Base-by-base conservation (phyloP, 495 filamentous ascomycete species). In the Daldinia grandis region DNA sequence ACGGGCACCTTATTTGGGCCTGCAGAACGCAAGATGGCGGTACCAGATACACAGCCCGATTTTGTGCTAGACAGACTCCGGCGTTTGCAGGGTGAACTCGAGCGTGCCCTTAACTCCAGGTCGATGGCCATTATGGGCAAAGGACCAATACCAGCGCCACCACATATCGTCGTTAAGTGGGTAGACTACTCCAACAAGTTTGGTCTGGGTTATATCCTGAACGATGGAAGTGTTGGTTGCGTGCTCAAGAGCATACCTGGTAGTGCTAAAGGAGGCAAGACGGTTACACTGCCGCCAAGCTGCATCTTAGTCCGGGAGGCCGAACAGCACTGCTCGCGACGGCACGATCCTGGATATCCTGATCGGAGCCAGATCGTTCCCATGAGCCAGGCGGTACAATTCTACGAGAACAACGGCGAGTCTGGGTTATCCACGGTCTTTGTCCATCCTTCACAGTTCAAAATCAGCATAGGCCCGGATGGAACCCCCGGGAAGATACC, bases 181-280 rank as follows among this genome's bases (percentile, higher is more conserved):
- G 93, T 97, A n/a, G 93, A 97, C 72, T 97, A 95, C 71, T 93
- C 93, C 27, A 95, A 95, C 78, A 92, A 93, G 70, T 94, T 93
- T 73, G 93, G 93, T 1, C 85, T 95, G 40, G 93, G 93, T 4
- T 97, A 96, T 68, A 92, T 94, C 40, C 79, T 97, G 33, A 92
- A 91, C 54, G 92, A 95, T 74, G 92, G 93, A 9, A 93, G 90
- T 56, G 89, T 94, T 38, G 93, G 92, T 4, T 93, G 91, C 69
- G 89, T 95, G 15, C 90, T 94, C 60, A 92, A 90, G 33, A 80
- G 76, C 57, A 81, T 82, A 40, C 79, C 83, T 14, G 73, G 80
- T 1, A 78, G 72, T 49, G 90, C 87, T 6, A 72, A 73, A 38
- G 79, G 80, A 5, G 71, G 76, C 4, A 76, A 76, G 35, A 84